Conservation (phyloP, 139 green algal species). For the Chlorella sp. region DNA sequence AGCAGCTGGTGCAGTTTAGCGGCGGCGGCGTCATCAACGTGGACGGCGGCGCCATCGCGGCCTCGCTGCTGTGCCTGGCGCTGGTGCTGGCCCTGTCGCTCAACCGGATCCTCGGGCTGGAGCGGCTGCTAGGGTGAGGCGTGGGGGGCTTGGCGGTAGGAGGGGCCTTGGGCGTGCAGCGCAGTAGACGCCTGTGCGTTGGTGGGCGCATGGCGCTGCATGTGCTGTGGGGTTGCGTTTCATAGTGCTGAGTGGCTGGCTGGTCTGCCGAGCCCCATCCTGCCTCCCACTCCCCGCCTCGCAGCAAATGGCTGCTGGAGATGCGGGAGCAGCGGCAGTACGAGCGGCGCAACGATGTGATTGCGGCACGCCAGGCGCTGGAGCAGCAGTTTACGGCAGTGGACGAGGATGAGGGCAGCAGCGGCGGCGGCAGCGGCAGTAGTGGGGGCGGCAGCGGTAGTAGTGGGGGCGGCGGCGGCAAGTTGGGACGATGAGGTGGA, state of each 20-base stretch:
- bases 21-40: slow-evolving; percentile 15
- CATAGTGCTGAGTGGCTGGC: neutral
- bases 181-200: neutral
- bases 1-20: neutral
- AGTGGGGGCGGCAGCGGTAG: neutral
- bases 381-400: slow-evolving; percentile 16
- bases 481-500: neutral
- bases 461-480: neutral
- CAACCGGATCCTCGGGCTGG: slow-evolving; percentile 24
- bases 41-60: neutral
- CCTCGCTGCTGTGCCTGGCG: neutral
- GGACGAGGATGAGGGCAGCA: neutral
- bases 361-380: slow-evolving; percentile 1
- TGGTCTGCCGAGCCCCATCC: neutral
- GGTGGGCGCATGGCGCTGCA: too few relatives aligned
- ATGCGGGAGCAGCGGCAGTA: slow-evolving; percentile 4
- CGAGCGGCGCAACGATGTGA: slow-evolving; percentile 12
- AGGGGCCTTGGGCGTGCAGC: neutral
- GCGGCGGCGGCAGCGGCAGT: neutral
- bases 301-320: slow-evolving; percentile 17
- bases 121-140: slow-evolving; percentile 16
- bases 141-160: neutral
- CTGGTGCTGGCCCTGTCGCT: slow-evolving; percentile 18
- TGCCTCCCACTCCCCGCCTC: neutral
- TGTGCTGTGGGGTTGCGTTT: neutral